Evolutionary conservation across 331 rosid genomes (phyloP).

Genomic region (Acacia concinna): DNA sequence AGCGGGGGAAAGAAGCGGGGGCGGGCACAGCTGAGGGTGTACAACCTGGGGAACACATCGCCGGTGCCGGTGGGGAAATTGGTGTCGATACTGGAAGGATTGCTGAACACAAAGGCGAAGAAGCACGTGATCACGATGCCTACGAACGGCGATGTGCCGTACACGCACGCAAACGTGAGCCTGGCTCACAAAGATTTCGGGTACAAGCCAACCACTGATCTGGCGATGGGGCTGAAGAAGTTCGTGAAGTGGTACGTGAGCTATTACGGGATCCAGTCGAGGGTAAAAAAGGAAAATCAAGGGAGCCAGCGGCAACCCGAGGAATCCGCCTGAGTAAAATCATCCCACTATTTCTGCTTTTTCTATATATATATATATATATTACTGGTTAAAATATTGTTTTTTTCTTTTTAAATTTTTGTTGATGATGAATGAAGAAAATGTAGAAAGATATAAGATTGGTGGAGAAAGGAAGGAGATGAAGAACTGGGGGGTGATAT

Average conservation of each 20-base stretch:
- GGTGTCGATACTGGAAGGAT: constrained; percentile 59
- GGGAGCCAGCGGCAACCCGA: constrained; percentile 36
- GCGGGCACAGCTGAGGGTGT: constrained; percentile 74
- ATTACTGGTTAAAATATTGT: constrained; percentile 23
- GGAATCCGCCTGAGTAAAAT: constrained; percentile 59
- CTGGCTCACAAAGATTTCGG: constrained; percentile 69
- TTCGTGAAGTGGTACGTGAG: constrained; percentile 92
- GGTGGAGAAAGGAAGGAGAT: constrained; percentile 34
- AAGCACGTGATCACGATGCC: constrained; percentile 90
- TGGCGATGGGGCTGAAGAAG: constrained; percentile 76
- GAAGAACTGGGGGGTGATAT: constrained; percentile 7
- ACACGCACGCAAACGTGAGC: constrained; percentile 88
- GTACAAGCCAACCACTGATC: constrained; percentile 79
- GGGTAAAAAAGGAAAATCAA: constrained; percentile 53
- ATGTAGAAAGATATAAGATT: constrained; percentile 13
- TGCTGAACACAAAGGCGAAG: constrained; percentile 65
- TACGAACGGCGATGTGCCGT: constrained; percentile 91
- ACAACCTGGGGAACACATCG: constrained; percentile 91
- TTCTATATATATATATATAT: background rate
- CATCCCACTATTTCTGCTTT: constrained; percentile 25
- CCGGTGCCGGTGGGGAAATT: constrained; percentile 92
- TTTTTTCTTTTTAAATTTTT: background rate
- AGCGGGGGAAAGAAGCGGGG: constrained; percentile 80
- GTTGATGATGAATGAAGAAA: constrained; percentile 4
- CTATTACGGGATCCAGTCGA: constrained; percentile 75